These are phyloP conservation scores for Umbelopsis vinacea DNA, from an alignment of 192 early-diverging fungal species.

Conservation along the genomic window DNA sequence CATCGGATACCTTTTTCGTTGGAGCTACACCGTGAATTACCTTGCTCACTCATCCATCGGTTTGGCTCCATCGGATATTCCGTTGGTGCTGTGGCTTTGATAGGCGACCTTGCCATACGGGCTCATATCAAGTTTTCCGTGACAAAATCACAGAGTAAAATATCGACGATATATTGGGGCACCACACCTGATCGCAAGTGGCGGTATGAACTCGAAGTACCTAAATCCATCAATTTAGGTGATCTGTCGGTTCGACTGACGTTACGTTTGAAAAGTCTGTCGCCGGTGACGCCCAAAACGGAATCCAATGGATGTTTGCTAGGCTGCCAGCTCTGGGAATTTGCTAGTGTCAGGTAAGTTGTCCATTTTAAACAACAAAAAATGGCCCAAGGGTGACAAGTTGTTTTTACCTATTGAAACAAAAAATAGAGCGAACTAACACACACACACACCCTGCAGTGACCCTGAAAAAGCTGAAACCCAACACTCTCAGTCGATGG, in stretches of 20 bases:
- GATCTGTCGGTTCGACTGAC: slow-evolving; percentile 5
- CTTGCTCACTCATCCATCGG: background rate
- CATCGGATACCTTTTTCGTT: background rate
- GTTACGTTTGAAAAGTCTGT: slow-evolving; percentile 1
- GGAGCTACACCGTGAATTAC: background rate
- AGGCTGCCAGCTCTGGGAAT: slow-evolving; percentile 28
- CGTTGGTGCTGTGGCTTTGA: background rate
- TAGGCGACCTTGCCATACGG: slow-evolving; percentile 1
- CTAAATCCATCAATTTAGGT: background rate
- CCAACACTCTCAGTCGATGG: slow-evolving; percentile 13
- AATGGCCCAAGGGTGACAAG: too few relatives aligned
- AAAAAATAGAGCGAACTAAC: too few relatives aligned
- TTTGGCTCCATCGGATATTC: slow-evolving; percentile 7
- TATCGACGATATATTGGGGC: slow-evolving; percentile 25
- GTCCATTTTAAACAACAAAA: too few relatives aligned
- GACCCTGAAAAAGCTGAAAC: slow-evolving; percentile 15
- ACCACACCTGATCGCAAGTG: slow-evolving; percentile 9
- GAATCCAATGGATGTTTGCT: slow-evolving; percentile 5
- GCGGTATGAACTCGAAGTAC: slow-evolving; percentile 26
- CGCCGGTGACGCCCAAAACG: background rate
- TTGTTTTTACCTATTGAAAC: too few relatives aligned
- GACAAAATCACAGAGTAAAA: background rate
- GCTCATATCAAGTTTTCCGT: slow-evolving; percentile 7
- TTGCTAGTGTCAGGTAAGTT: slow-evolving; percentile 23
- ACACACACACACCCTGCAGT: background rate